These are phyloP conservation scores for Prunus mongolica DNA, from an alignment of 306 rosid genomes.

Conservation along the genomic window DNA sequence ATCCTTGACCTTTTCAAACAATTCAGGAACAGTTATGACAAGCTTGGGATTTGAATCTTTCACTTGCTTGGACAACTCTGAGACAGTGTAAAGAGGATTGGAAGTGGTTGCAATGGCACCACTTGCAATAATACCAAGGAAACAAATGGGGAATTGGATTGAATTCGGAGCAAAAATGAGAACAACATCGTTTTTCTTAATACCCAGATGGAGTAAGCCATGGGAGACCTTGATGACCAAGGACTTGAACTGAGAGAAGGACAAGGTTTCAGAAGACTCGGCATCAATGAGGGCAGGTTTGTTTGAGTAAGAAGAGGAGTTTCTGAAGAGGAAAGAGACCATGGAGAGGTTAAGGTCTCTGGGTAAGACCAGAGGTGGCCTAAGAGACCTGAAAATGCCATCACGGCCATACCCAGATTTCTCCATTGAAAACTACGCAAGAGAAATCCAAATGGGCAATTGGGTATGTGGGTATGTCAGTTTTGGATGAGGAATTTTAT, in stretches of 20 bases:
- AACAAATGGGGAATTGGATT: conserved; percentile 48
- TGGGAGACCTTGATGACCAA: conserved; percentile 43
- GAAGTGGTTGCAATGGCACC: conserved; percentile 79
- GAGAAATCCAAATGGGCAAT: not conserved
- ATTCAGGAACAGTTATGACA: conserved; percentile 52
- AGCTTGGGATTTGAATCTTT: conserved; percentile 71
- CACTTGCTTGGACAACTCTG: conserved; percentile 64
- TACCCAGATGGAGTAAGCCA: conserved; percentile 45
- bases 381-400: conserved; percentile 64
- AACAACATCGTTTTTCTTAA: conserved; percentile 74
- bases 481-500: not conserved
- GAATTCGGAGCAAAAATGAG: conserved; percentile 74
- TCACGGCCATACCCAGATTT: conserved; percentile 78
- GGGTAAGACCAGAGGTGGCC: conserved; percentile 55
- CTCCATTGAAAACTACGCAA: conserved; percentile 45
- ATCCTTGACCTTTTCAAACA: conserved; percentile 54
- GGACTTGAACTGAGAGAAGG: conserved; percentile 54
- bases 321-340: conserved; percentile 59
- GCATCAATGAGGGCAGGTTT: conserved; percentile 68
- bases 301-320: conserved; percentile 35
- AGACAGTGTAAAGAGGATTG: conserved; percentile 62
- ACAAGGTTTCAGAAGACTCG: conserved; percentile 38
- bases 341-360: conserved; percentile 45
- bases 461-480: not conserved
- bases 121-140: conserved; percentile 49